Evolutionary conservation across 371 early-diverging fungal species (phyloP).

Genomic region (Syncephalis fuscata): DNA sequence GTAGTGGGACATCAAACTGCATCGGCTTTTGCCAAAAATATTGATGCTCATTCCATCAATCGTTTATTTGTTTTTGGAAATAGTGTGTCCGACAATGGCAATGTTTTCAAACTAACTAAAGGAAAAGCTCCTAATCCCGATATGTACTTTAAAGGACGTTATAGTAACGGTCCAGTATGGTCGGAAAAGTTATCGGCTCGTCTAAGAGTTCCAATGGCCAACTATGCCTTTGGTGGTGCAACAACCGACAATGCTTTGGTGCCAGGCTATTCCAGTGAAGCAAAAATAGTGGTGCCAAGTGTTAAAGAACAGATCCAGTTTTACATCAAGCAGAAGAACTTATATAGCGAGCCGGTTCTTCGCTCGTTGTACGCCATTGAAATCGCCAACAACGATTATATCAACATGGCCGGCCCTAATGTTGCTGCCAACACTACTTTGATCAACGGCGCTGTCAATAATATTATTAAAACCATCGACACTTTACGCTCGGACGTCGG

Average conservation of each 20-base stretch:
- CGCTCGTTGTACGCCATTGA: too few relatives aligned
- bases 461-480: too few relatives aligned
- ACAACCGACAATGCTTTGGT: conserved; percentile 20
- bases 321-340: too few relatives aligned
- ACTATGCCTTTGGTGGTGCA: conserved; percentile 31
- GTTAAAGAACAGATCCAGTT: too few relatives aligned
- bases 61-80: background rate
- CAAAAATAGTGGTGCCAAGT: background rate
- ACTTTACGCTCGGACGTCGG: too few relatives aligned
- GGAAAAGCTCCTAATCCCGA: conserved; percentile 6
- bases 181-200: conserved; percentile 22
- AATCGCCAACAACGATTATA: too few relatives aligned
- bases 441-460: too few relatives aligned
- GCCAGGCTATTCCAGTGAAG: background rate
- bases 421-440: too few relatives aligned
- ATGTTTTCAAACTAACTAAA: background rate
- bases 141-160: conserved; percentile 26
- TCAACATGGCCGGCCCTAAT: too few relatives aligned
- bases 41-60: background rate
- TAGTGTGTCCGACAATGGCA: conserved; percentile 3
- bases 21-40: too few relatives aligned
- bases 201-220: conserved; percentile 14
- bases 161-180: conserved; percentile 34
- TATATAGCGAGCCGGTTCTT: too few relatives aligned
- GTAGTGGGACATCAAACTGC: too few relatives aligned